A percentile compares a stretch with the other conserved stretches of the same genome.
phyloP scores from a whole-genome alignment of 192 early-diverging fungal genomes.

The Coemansia sp. region DNA sequence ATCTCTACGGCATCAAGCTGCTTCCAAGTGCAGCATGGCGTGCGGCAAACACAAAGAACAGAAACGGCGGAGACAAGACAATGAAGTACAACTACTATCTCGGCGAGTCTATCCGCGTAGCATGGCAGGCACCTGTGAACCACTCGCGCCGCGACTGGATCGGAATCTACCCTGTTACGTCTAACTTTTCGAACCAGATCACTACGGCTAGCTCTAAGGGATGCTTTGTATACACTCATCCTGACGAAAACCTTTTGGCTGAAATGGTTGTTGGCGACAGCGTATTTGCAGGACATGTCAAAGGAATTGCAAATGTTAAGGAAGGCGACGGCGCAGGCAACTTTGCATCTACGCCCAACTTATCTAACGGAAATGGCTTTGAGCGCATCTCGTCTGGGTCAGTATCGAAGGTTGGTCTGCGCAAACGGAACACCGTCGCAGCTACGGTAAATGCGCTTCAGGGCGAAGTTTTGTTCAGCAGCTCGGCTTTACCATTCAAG shows the following conservation, averaged over 20 bases:
- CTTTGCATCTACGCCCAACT: constrained; percentile 28
- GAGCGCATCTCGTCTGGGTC: background rate
- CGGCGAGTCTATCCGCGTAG: constrained; percentile 71
- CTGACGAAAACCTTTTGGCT: constrained; percentile 55
- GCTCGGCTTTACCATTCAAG: constrained; percentile 76
- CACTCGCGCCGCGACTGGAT: constrained; percentile 87
- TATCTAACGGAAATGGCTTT: constrained; percentile 9
- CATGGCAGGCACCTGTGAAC: constrained; percentile 73
- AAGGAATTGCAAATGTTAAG: constrained; percentile 31
- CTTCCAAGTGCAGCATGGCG: constrained; percentile 24
- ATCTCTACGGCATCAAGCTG: too few species aligned
- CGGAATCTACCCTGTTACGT: constrained; percentile 78
- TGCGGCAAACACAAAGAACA: background rate
- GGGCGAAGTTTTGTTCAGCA: constrained; percentile 65
- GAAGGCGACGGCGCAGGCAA: constrained; percentile 10
- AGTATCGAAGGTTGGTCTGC: background rate
- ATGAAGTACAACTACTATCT: constrained; percentile 53
- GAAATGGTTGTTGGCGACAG: constrained; percentile 55
- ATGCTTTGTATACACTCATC: constrained; percentile 65
- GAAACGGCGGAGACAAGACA: constrained; percentile 7
- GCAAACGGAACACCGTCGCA: constrained; percentile 1
- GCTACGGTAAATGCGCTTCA: constrained; percentile 11
- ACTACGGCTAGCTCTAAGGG: constrained; percentile 74
- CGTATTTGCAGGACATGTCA: constrained; percentile 45
- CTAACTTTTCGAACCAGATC: constrained; percentile 71